Evolutionary conservation across 2,329 filamentous ascomycete genomes (phyloP).

Genomic region (Neonectria magnoliae): DNA sequence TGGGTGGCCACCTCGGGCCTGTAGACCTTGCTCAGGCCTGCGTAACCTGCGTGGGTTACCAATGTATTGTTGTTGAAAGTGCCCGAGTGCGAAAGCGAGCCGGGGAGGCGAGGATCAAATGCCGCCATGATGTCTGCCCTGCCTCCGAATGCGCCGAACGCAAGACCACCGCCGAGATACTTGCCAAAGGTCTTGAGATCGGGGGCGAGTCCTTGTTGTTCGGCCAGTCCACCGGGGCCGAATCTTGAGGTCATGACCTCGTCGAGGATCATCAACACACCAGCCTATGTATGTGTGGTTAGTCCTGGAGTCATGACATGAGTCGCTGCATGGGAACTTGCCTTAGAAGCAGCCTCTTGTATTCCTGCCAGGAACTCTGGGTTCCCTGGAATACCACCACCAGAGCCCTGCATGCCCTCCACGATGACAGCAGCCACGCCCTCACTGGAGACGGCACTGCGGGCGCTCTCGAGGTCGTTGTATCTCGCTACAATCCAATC

Average conservation of each 20-base stretch:
- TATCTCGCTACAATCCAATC: constrained; percentile 71
- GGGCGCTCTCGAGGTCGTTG: constrained; percentile 64
- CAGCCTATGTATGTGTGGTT: constrained; percentile 47
- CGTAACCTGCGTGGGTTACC: constrained; percentile 65
- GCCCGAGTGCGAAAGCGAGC: constrained; percentile 63
- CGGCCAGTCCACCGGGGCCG: constrained; percentile 58
- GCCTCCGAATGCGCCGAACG: constrained; percentile 75
- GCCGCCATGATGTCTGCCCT: constrained; percentile 65
- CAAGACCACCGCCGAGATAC: constrained; percentile 72
- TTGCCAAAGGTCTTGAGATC: constrained; percentile 74
- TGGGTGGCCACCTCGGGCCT: constrained; percentile 44
- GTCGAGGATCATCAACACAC: constrained; percentile 72
- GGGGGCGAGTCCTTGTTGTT: constrained; percentile 56
- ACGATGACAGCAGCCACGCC: constrained; percentile 71
- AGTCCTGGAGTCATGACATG: background rate
- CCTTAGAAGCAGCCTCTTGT: constrained; percentile 56
- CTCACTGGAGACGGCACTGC: constrained; percentile 52
- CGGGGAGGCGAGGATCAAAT: constrained; percentile 60
- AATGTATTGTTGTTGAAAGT: constrained; percentile 76
- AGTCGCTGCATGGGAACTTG: constrained; percentile 10
- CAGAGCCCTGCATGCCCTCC: constrained; percentile 73
- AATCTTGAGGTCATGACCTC: constrained; percentile 77
- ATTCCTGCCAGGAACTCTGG: constrained; percentile 63
- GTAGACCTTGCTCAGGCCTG: constrained; percentile 49
- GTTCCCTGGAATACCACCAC: constrained; percentile 64